Conservation (phyloP, 1,284 basidiomycete species). For the Kwoniella shivajii region DNA sequence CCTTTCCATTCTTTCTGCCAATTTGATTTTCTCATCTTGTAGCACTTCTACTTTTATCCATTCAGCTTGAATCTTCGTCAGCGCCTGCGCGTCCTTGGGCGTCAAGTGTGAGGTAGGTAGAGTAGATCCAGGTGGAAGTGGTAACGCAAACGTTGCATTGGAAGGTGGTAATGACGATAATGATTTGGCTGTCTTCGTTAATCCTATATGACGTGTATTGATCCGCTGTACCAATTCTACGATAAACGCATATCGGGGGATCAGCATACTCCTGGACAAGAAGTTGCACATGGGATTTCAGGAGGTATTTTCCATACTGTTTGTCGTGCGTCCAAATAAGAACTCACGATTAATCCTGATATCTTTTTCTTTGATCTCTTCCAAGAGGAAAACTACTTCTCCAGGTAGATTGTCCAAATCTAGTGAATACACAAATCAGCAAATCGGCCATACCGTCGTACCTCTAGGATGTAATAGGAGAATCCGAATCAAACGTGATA, state of each 20-base stretch:
- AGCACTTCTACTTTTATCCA: conserved; percentile 49
- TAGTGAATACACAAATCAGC: conserved; percentile 33
- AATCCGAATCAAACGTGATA: too few species aligned
- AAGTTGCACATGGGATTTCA: not conserved
- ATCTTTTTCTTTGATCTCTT: conserved; percentile 65
- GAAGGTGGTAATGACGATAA: conserved; percentile 13
- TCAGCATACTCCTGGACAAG: too few species aligned
- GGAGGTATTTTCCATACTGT: not conserved
- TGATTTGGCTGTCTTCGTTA: conserved; percentile 39
- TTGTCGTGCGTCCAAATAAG: not conserved
- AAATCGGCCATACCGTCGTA: too few species aligned
- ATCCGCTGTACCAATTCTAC: conserved; percentile 46
- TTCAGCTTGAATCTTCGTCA: conserved; percentile 51
- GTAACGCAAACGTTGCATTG: conserved; percentile 29
- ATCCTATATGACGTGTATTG: conserved; percentile 42
- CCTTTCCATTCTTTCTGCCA: conserved; percentile 49
- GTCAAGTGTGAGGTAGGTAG: conserved; percentile 43
- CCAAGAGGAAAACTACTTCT: conserved; percentile 69
- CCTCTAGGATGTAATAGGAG: too few species aligned
- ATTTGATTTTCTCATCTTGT: conserved; percentile 51
- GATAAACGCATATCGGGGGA: too few species aligned
- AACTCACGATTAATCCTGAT: conserved; percentile 44
- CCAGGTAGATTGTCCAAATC: conserved; percentile 74
- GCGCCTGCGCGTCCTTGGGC: conserved; percentile 45
- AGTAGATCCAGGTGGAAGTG: conserved; percentile 33